phyloP scores from a whole-genome alignment of 1,284 basidiomycete species.

The Heterobasidion occidentale region DNA sequence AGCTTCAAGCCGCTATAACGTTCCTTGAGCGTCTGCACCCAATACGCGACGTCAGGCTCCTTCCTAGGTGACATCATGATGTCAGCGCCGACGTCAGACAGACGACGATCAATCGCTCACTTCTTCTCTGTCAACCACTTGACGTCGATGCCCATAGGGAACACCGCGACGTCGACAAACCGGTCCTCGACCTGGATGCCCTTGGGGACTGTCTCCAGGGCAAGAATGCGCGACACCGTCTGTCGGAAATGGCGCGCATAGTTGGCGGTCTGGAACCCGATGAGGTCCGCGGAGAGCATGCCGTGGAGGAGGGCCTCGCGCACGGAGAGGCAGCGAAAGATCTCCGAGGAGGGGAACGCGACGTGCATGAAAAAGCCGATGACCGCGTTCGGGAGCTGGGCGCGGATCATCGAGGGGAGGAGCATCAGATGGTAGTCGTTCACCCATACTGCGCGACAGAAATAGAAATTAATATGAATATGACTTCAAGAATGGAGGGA shows the following conservation, averaged over 20 bases:
- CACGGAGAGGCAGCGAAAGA: slow-evolving; percentile 77
- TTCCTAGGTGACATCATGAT: slow-evolving; percentile 27
- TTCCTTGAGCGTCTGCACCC: slow-evolving; percentile 70
- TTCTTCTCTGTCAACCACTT: slow-evolving; percentile 59
- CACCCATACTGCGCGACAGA: slow-evolving; percentile 50
- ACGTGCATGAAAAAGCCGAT: slow-evolving; percentile 90
- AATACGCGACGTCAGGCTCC: slow-evolving; percentile 77
- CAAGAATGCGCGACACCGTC: slow-evolving; percentile 76
- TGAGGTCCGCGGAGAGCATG: slow-evolving; percentile 65
- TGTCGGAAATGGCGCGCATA: slow-evolving; percentile 75
- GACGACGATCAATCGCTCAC: slow-evolving; percentile 26
- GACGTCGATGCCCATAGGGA: slow-evolving; percentile 89
- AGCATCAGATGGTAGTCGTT: slow-evolving; percentile 88
- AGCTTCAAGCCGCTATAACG: slow-evolving; percentile 81
- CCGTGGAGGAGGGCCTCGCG: slow-evolving; percentile 62
- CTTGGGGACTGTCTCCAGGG: slow-evolving; percentile 77
- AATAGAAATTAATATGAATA: background rate
- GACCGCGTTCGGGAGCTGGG: slow-evolving; percentile 50
- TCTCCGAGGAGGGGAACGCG: slow-evolving; percentile 83
- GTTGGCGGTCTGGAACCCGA: slow-evolving; percentile 84
- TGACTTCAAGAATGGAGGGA: slow-evolving; percentile 2
- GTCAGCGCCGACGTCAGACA: background rate
- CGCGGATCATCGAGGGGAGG: slow-evolving; percentile 69
- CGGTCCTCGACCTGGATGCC: slow-evolving; percentile 62
- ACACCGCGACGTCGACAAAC: slow-evolving; percentile 81